A percentile compares a stretch with the other conserved stretches of the same genome.
These are phyloP conservation scores for Sesbania bispinosa DNA, from an alignment of 306 rosid species.

Conservation along the genomic window DNA sequence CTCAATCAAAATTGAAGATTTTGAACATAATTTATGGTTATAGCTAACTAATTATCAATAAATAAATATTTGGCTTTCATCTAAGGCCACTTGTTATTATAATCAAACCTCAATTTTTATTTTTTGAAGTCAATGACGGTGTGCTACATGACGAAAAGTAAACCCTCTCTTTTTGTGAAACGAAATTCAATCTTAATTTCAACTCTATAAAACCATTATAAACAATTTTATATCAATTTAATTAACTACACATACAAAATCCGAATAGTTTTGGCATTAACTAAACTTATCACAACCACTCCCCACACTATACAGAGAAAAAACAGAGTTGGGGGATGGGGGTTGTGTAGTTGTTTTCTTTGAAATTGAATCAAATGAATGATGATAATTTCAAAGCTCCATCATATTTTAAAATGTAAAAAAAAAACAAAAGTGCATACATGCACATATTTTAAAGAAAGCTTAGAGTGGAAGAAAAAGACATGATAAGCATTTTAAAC, in stretches of 20 bases:
- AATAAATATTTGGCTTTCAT: background rate
- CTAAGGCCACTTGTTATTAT: background rate
- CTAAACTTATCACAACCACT: background rate
- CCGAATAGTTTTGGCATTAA: background rate
- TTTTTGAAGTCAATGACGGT: background rate
- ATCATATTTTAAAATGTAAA: background rate
- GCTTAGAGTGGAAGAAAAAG: slow-evolving; percentile 12
- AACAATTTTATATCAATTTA: background rate
- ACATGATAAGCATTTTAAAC: slow-evolving; percentile 7
- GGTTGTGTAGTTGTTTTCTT: background rate
- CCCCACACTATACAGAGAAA: background rate
- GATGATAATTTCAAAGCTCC: slow-evolving; percentile 23
- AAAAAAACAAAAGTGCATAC: slow-evolving; percentile 11
- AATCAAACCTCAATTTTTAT: background rate
- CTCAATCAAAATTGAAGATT: slow-evolving; percentile 14
- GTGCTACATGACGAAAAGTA: background rate
- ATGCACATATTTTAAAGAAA: slow-evolving; percentile 25
- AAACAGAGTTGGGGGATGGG: background rate
- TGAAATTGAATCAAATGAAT: slow-evolving; percentile 10
- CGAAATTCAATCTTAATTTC: background rate
- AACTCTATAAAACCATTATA: background rate
- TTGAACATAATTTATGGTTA: background rate
- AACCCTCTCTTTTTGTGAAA: background rate
- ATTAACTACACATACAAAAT: background rate
- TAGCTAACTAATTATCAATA: background rate